Base-by-base conservation (phyloP, 2,329 filamentous ascomycete genomes). In the Cladobotryum mycophilum region DNA sequence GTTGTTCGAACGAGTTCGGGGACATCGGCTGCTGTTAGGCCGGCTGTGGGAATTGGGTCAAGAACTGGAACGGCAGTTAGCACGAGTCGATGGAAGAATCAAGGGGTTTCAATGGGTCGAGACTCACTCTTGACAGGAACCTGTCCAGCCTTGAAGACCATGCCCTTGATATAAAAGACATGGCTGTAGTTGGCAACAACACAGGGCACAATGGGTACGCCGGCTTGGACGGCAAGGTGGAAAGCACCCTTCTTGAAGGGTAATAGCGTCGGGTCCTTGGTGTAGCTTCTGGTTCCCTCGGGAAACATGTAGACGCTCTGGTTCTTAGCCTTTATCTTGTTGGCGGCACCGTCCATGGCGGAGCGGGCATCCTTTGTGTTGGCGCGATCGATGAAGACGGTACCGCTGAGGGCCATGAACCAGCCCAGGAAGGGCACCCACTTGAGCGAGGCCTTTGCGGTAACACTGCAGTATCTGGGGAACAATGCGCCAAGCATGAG, bases 201-300 rank as follows among this genome's bases (percentile, higher is more conserved):
- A 35, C 95, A 79, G 0, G 93, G 93, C 3, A 99, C 85, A 61
- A 99, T 88, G 22, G 91, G 91, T 5, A 96, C 93, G 58, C 89
- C 87, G 2, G 92, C 92, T 75, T 97, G 88, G 17, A 99, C 82
- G 42, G 93, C 93, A 34, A 99, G 79, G 68, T 99, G 92, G 71
- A 99, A 99, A 43, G 92, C 93, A 53, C 93, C 93, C 76, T 99
- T 99, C 74, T 99, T 99, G 78, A 97, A 99, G n/a, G 90, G 88
- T 49, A 97, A 75, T 61, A 99, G 72, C 53, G 79, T 81, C 2
- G 93, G 88, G 49, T 91, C 84, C 60, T 86, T 82, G 51, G 87
- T 79, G 72, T 97, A 96, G 67, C 88, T 95, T 58, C 93, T 81
- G 1, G 93, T 99, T 46, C 93, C 93, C 73, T 99, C 93, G 53